These are phyloP conservation scores for Fagopyrum tataricum DNA, from an alignment of 148 eudicot genomes.

Conservation along the genomic window DNA sequence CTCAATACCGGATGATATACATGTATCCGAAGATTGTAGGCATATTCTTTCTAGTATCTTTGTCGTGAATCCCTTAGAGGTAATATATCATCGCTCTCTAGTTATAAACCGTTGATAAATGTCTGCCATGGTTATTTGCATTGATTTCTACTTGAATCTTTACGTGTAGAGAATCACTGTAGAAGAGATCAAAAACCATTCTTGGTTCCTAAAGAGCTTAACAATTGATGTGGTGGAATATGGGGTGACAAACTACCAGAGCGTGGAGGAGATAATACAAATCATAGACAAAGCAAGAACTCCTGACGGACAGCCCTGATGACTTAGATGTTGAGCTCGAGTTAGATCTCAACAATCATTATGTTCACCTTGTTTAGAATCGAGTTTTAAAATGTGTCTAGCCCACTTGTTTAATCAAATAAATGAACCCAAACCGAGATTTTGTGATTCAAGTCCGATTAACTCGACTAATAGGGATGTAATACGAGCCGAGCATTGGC, in stretches of 20 bases:
- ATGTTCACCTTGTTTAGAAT: no score
- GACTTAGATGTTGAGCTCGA: slow-evolving; percentile 59
- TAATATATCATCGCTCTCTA: slow-evolving; percentile 12
- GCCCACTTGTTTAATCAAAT: no score
- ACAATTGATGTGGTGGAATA: slow-evolving; percentile 61
- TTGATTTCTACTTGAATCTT: background rate
- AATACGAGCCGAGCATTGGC: no score
- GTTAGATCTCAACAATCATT: slow-evolving; percentile 52
- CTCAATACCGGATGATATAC: slow-evolving; percentile 48
- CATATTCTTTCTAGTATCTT: slow-evolving; percentile 72
- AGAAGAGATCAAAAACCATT: slow-evolving; percentile 61
- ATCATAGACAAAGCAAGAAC: slow-evolving; percentile 67
- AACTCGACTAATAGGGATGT: no score
- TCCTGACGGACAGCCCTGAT: no score
- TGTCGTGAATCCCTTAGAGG: slow-evolving; percentile 72
- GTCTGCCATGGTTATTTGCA: no score
- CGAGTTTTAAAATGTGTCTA: no score
- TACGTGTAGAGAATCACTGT: slow-evolving; percentile 67
- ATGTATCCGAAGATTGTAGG: slow-evolving; percentile 55
- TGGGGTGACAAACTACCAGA: slow-evolving; percentile 49
- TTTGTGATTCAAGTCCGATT: no score
- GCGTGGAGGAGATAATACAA: slow-evolving; percentile 46
- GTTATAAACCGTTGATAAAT: background rate
- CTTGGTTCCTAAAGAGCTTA: slow-evolving; percentile 76
- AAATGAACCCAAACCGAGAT: no score